Evolutionary conservation across 179 eudicot species (phyloP), one percentile per base, ranked within the genome.

Genomic region (Beta macrorhiza): DNA sequence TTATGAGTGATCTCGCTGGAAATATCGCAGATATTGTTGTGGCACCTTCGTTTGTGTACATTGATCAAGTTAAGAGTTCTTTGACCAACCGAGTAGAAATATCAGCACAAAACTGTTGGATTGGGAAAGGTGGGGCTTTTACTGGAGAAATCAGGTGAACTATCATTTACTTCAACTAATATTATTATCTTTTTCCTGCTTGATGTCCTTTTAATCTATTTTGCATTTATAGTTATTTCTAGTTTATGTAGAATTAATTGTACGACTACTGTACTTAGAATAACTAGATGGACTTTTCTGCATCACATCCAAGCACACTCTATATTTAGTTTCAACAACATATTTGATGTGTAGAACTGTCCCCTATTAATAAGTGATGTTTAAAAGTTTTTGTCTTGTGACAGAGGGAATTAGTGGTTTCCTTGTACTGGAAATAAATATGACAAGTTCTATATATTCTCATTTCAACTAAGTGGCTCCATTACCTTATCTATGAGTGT

Each of bases 41-140:
- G 76, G 88, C 97, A 44, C 99, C 99, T 81, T 97, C 99, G 7
- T 96, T 93, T 83, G 83, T 96, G 78, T 96, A 96, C 83, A 83
- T 96, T 76, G 97, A 96, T 84, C 93, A 90, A 89, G 99, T 96
- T 13, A 96, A 92, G 91, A 91, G 74, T 83, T 90, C 97, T 61
- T 83, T 96, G 67, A 87, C 94, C 72, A 90, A 85, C 74, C 91
- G 94, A 47, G 87, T 96, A 44, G 99, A 93, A 89, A 86, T 96
- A 84, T 88, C 99, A 74, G 99, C 93, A 29, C 98, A 96, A 84
- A 96, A 96, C 85, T 92, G 97, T 85, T 94, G 99, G 99, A 90
- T 88, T 70, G 93, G 94, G 45, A 96, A 96, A 85, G 99, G 98
- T 81, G 98, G 99, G 74, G 99, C 98, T 77, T 96, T 92, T 81